Evolutionary conservation across 768 basidiomycete species (phyloP).

Genomic region (Boletus insuetus): DNA sequence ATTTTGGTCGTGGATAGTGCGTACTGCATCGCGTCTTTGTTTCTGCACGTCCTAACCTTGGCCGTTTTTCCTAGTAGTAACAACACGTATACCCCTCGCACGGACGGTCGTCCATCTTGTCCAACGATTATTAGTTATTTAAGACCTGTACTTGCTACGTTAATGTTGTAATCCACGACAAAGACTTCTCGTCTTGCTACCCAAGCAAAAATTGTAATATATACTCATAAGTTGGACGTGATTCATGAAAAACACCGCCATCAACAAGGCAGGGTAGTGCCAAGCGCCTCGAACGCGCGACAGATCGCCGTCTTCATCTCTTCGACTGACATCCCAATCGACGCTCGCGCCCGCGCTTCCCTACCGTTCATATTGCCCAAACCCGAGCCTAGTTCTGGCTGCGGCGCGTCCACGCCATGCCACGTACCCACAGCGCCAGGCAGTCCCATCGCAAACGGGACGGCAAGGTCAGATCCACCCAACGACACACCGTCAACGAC

Average conservation of each 20-base stretch:
- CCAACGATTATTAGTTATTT: no score
- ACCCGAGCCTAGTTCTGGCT: background rate
- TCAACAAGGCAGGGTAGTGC: background rate
- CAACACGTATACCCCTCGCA: no score
- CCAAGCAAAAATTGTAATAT: no score
- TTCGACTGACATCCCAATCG: conserved; percentile 17
- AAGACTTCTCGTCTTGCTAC: no score
- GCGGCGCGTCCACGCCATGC: background rate
- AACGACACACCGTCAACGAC: background rate
- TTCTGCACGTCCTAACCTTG: no score
- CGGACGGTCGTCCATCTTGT: no score
- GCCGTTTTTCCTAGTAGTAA: no score
- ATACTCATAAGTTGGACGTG: no score
- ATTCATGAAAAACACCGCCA: no score
- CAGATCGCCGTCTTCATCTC: conserved; percentile 24
- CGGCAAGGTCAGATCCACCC: background rate
- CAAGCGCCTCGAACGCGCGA: conserved; percentile 20
- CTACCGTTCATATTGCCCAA: background rate
- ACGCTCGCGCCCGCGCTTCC: background rate
- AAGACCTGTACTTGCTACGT: no score
- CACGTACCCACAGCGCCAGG: background rate
- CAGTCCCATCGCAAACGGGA: background rate
- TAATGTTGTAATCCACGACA: no score
- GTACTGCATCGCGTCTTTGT: background rate
- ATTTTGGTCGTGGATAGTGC: conserved; percentile 30